Base-by-base conservation (phyloP, 495 filamentous ascomycete species). In the Aspergillus haitiensis region DNA sequence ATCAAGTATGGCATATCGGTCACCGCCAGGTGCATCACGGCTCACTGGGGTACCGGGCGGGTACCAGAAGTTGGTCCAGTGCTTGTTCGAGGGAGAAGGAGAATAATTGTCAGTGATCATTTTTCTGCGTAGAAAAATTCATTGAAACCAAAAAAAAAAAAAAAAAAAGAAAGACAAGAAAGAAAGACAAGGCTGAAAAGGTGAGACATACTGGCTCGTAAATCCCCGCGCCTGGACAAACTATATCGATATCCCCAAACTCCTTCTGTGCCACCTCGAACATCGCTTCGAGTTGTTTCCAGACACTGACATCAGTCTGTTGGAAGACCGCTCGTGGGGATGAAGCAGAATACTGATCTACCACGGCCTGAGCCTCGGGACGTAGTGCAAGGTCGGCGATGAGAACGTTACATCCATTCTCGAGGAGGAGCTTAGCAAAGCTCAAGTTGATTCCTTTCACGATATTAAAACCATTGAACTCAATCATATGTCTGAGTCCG, bases 211-310 rank as follows among this genome's bases (percentile, higher is more conserved):
- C 78, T 56, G 85, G 86, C 63, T 90, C 87, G 69, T 77, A 89
- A 55, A 89, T 71, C 11, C 87, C 87, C n/a, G 87, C 87, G 9
- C 87, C 86, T 5, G 86, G 85, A 64, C 83, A 86, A 45, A 89
- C 84, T 55, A 90, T 83, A 62, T 89, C 86, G 8, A 84, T 67
- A 15, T 77, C 77, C 10, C 81, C 81, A 58, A 90, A 88, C 47
- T 81, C 78, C 56, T 67, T 66, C 50, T 78, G 72, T 0, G 80
- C 81, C 1, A 77, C 73, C 16, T 79, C 70, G 55, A 90, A 87
- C 75, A 87, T 81, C 12, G 69, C 65, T 47, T 81, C 74, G 3
- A 90, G 78, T 27, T 88, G 75, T 6, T 63, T 48, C 87, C 87
- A 90, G 18, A 81, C 71, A 2, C 68, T 78, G 1, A 90, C 87